Evolutionary conservation across 805 yeast species (phyloP), one percentile per base, ranked within the genome.

Genomic region (Nakazawaea ernobii): DNA sequence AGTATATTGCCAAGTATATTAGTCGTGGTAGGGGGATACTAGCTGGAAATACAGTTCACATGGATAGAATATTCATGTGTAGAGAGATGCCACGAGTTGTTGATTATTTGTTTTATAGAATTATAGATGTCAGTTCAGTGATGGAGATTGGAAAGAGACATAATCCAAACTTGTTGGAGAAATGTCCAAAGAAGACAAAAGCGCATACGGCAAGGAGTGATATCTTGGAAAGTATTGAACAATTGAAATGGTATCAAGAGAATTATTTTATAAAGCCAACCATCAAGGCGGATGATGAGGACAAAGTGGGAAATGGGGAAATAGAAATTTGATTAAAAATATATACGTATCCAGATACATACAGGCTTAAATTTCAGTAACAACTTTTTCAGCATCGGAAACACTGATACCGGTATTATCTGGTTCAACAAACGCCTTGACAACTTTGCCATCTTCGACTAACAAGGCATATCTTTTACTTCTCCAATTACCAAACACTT

Each of bases 31-130:
- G 69, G 15, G 97, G 90, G 2, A 66, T 94, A 0, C 65, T 94
- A 46, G 96, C 95, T 0, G 99, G 99, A 1, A 94, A 92, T 56
- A 77, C 96, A 0, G 82, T 94, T 15, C 97, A 94, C 63, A 83
- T 88, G 82, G 99, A 94, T 62, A 77, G 89, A 49, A 73, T 85
- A 43, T 94, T 92, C 65, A 75, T 94, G 84, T 68, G 80, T 60
- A 73, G 78, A 45, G 96, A 92, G 58, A 82, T 94, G 69, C 98
- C 98, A 0, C 63, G 73, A 42, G 82, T 88, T 7, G 62, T 77
- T n/a, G 77, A 77, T 36, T 72, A 71, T 49, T 65, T 78, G 55
- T 77, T 70, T 60, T 94, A 94, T 61, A 75, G 99, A 46, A 73
- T 91, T 35, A 77, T 94, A 36, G 99, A 94, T 59, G 99, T 94